Conservation (phyloP, 257 asterid genomes). For the Scutellaria baicalensis region DNA sequence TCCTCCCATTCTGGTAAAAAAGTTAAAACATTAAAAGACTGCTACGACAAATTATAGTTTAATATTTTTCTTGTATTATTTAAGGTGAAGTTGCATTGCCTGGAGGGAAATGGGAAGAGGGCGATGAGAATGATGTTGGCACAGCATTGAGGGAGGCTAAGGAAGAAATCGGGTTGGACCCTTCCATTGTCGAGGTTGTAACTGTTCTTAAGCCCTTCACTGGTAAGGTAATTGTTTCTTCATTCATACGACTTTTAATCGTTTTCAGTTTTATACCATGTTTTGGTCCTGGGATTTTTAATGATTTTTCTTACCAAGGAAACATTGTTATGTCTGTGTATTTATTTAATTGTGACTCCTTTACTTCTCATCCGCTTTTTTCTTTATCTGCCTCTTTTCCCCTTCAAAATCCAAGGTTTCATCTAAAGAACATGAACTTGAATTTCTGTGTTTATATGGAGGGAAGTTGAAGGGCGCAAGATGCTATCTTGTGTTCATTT, state of each 20-base stretch:
- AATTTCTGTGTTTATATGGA: neutral
- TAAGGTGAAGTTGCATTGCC: slow-evolving; percentile 90
- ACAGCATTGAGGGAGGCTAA: slow-evolving; percentile 89
- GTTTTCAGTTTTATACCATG: neutral
- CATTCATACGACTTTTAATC: neutral
- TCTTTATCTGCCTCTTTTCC: neutral
- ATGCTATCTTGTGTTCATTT: neutral
- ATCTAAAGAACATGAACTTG: neutral
- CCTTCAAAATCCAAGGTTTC: neutral
- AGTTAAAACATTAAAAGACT: neutral
- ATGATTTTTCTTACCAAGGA: no score
- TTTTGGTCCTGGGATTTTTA: neutral
- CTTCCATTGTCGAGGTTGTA: slow-evolving; percentile 55
- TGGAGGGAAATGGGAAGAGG: slow-evolving; percentile 75
- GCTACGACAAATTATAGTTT: neutral
- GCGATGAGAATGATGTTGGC: slow-evolving; percentile 42
- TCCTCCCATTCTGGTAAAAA: slow-evolving; percentile 59
- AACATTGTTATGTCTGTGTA: neutral
- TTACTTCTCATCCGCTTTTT: neutral
- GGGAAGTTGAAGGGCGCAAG: neutral
- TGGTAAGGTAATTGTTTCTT: slow-evolving; percentile 35
- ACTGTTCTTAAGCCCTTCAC: slow-evolving; percentile 50
- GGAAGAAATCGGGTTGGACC: slow-evolving; percentile 88
- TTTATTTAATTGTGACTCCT: no score
- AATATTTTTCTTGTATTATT: neutral